Percentiles rank a stretch among this genome's conserved stretches.
Conservation (phyloP, 2,329 filamentous ascomycete species). For the Remersonia thermophila region DNA sequence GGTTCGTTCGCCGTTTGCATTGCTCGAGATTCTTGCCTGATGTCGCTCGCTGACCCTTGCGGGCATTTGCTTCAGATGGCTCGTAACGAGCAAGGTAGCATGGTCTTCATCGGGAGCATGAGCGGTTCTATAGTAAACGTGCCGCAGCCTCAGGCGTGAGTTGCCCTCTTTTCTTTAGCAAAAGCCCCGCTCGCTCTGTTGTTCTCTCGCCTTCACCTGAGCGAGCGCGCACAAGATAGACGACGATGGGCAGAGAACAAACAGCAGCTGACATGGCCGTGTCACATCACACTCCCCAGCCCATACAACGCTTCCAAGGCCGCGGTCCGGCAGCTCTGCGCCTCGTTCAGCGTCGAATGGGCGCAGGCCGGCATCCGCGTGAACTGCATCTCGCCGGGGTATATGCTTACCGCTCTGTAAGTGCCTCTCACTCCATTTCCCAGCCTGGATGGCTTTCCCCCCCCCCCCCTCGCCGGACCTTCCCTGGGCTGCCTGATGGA, state of each 20-base stretch:
- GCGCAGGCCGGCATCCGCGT: slow-evolving; percentile 77
- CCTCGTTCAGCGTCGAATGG: slow-evolving; percentile 89
- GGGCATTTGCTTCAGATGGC: slow-evolving; percentile 42
- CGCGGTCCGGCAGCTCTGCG: slow-evolving; percentile 75
- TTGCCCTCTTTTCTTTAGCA: slow-evolving; percentile 9
- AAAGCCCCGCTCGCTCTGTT: too few relatives aligned
- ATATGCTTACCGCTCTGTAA: slow-evolving; percentile 91
- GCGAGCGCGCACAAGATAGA: too few relatives aligned
- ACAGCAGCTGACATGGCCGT: slow-evolving; percentile 2
- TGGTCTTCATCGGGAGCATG: slow-evolving; percentile 95
- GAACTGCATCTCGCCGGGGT: slow-evolving; percentile 90
- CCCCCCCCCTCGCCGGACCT: too few relatives aligned
- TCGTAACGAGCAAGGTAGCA: slow-evolving; percentile 64
- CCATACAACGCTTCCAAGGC: slow-evolving; percentile 93
- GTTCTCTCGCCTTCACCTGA: too few relatives aligned
- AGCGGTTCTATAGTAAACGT: slow-evolving; percentile 88
- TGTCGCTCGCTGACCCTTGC: not conserved
- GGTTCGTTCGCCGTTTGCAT: slow-evolving; percentile 7
- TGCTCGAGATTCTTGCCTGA: not conserved
- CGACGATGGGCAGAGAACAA: too few relatives aligned
- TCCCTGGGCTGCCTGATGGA: too few relatives aligned
- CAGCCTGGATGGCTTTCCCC: too few relatives aligned
- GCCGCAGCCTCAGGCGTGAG: slow-evolving; percentile 73
- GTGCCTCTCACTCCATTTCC: slow-evolving; percentile 22
- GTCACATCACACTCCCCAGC: too few relatives aligned